phyloP scores from a whole-genome alignment of 768 basidiomycete species.

The Lepiota venenata region DNA sequence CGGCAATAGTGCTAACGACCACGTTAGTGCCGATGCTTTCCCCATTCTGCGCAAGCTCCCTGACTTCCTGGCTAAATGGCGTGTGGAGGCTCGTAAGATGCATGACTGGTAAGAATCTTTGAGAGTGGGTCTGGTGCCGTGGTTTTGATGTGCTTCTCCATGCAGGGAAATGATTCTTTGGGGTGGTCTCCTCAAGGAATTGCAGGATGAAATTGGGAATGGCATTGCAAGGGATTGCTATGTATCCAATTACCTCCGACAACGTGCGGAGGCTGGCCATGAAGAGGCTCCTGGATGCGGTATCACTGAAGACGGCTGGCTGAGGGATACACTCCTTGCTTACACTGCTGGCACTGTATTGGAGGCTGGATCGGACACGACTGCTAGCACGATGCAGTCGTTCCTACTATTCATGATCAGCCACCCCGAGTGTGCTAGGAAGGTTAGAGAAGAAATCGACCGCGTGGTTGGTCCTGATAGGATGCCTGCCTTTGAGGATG shows the following conservation, averaged over 20 bases:
- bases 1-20: not conserved
- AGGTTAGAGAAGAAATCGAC: conserved; percentile 26
- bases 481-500: conserved; percentile 24
- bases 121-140: not conserved
- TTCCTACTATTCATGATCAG: conserved; percentile 26
- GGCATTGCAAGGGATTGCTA: conserved; percentile 19
- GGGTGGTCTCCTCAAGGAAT: conserved; percentile 22
- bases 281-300: conserved; percentile 23
- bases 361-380: conserved; percentile 28
- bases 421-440: conserved; percentile 19
- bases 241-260: conserved; percentile 19
- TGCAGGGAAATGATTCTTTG: conserved; percentile 24
- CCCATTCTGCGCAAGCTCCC: conserved; percentile 23
- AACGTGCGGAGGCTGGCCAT: conserved; percentile 20
- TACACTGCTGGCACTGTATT: conserved; percentile 25
- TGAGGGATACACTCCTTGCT: conserved; percentile 24
- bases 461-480: conserved; percentile 21
- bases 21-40: conserved; percentile 21
- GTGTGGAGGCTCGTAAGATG: conserved; percentile 20
- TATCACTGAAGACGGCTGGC: conserved; percentile 24
- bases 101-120: conserved; percentile 20
- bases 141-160: not conserved
- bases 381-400: conserved; percentile 21
- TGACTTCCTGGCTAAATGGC: conserved; percentile 23
- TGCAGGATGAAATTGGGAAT: conserved; percentile 17